Evolutionary conservation across 2,329 filamentous ascomycete species (phyloP).

Genomic region (Claviceps arundinis): DNA sequence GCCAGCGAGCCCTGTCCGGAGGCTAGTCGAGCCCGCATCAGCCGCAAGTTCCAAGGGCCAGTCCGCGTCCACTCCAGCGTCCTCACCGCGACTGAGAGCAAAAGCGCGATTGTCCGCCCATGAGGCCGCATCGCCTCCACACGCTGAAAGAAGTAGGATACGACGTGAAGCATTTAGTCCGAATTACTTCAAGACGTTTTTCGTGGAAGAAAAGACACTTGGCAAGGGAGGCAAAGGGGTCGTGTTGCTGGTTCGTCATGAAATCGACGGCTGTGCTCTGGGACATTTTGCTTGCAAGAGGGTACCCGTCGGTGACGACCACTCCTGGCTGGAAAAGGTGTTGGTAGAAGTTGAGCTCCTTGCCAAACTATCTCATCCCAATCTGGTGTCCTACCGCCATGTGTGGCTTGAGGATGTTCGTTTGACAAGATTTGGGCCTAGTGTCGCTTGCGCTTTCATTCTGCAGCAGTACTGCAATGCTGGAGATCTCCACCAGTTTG

Average conservation of each 20-base stretch:
- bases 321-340: conserved; percentile 88
- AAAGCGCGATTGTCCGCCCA: conserved; percentile 40
- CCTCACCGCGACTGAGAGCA: conserved; percentile 8
- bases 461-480: conserved; percentile 95
- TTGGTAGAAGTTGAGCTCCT: conserved; percentile 86
- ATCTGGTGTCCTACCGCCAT: conserved; percentile 90
- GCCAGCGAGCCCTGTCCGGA: conserved; percentile 40
- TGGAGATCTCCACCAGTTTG: conserved; percentile 78
- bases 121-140: conserved; percentile 34
- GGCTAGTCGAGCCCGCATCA: conserved; percentile 35
- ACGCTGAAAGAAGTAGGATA: conserved; percentile 51
- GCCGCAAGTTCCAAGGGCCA: conserved; percentile 8
- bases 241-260: conserved; percentile 82
- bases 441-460: conserved; percentile 89
- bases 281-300: conserved; percentile 95
- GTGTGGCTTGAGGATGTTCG: conserved; percentile 90
- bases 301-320: conserved; percentile 88
- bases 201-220: conserved; percentile 74
- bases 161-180: conserved; percentile 78
- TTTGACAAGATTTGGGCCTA: conserved; percentile 76
- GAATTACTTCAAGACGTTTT: conserved; percentile 87
- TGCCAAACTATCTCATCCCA: conserved; percentile 83
- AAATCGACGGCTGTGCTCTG: conserved; percentile 76
- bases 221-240: conserved; percentile 90
- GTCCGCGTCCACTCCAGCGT: conserved; percentile 10